Conservation (phyloP, 345 rosid species). For the Eucalyptus pauciflora region DNA sequence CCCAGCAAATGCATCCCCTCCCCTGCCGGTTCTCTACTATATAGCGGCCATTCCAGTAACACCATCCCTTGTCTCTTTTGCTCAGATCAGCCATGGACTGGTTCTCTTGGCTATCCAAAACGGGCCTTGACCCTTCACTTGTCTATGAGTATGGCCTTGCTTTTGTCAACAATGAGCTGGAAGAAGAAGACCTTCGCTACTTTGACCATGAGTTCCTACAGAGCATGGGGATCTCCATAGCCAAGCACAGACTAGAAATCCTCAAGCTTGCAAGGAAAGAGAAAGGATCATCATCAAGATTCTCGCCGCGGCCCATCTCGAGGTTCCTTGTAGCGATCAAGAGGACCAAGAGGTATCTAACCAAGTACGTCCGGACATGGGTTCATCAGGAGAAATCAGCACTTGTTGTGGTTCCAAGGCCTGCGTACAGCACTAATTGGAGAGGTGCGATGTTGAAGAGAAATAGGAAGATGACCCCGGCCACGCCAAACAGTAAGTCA, state of each 20-base stretch:
- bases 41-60: background rate
- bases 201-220: conserved; percentile 94
- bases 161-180: conserved; percentile 78
- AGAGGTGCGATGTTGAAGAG: conserved; percentile 54
- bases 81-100: conserved; percentile 49
- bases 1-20: background rate
- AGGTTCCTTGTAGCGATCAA: conserved; percentile 44
- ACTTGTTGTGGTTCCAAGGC: conserved; percentile 19
- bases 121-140: conserved; percentile 59
- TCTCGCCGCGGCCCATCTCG: conserved; percentile 12
- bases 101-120: conserved; percentile 92
- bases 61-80: background rate
- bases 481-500: background rate
- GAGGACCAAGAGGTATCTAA: conserved; percentile 39
- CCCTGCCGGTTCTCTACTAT: background rate
- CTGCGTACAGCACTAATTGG: background rate
- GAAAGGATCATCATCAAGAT: background rate
- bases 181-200: conserved; percentile 57
- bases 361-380: conserved; percentile 36
- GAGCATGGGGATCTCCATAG: conserved; percentile 93
- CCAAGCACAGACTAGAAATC: conserved; percentile 91
- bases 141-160: conserved; percentile 75
- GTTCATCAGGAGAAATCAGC: conserved; percentile 37
- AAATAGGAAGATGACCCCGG: conserved; percentile 32
- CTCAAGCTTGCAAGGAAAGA: conserved; percentile 62